phyloP scores from a whole-genome alignment of 1,139 yeast species.

The Taphrina confusa region DNA sequence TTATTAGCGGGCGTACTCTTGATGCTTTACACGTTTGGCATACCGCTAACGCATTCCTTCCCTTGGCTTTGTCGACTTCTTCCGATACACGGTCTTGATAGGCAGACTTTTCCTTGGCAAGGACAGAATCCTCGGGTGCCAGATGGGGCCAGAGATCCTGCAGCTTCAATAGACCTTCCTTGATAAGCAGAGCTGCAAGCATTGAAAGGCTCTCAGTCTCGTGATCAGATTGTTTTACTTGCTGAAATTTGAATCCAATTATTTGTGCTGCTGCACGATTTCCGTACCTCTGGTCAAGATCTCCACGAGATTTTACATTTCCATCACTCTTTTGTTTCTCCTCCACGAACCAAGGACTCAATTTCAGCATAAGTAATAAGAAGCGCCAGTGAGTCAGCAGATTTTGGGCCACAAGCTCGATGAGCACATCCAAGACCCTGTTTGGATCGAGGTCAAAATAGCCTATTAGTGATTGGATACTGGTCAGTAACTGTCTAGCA shows the following conservation, averaged over 20 bases:
- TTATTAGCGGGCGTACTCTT: no score
- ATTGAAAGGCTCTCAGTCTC: conserved; percentile 49
- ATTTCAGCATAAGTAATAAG: not conserved
- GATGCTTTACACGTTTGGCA: no score
- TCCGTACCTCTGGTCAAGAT: conserved; percentile 52
- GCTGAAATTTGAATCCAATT: conserved; percentile 59
- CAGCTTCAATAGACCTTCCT: conserved; percentile 67
- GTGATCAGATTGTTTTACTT: conserved; percentile 48
- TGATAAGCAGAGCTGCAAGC: conserved; percentile 60
- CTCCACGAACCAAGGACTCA: conserved; percentile 24
- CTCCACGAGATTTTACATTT: not conserved
- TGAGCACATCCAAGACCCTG: conserved; percentile 63
- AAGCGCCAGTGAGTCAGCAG: conserved; percentile 24
- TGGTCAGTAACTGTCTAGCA: conserved; percentile 55
- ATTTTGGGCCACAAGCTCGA: conserved; percentile 51
- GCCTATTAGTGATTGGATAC: conserved; percentile 66
- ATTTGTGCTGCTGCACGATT: conserved; percentile 61
- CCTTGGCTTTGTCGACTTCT: conserved; percentile 63
- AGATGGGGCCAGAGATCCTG: conserved; percentile 62
- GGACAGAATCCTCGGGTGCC: conserved; percentile 52
- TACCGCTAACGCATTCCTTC: conserved; percentile 49
- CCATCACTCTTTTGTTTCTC: not conserved
- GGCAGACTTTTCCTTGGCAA: conserved; percentile 51
- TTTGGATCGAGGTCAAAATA: conserved; percentile 77
- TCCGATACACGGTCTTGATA: conserved; percentile 61